Conservation (phyloP, 257 asterid genomes). For the Lithospermum erythrorhizon region DNA sequence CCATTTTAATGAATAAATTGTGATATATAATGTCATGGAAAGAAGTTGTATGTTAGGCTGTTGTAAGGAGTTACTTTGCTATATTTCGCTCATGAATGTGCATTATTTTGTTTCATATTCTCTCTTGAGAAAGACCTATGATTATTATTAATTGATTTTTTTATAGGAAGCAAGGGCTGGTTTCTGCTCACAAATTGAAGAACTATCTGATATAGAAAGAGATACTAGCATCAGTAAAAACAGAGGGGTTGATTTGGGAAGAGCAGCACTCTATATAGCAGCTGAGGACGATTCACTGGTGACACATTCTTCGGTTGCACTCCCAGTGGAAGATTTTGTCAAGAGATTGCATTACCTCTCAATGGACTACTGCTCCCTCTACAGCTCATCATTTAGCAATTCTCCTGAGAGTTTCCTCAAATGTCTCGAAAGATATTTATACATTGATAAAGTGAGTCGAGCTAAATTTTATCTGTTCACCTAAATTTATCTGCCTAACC, state of each 20-base stretch:
- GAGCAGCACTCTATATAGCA: constrained; percentile 65
- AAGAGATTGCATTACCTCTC: constrained; percentile 63
- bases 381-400: constrained; percentile 48
- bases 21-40: too few relatives aligned
- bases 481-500: too few relatives aligned
- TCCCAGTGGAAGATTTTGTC: constrained; percentile 69
- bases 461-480: constrained; percentile 3
- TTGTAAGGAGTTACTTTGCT: background rate
- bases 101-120: background rate
- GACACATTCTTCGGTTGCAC: constrained; percentile 82
- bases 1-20: too few relatives aligned
- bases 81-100: background rate
- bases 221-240: constrained; percentile 58
- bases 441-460: constrained; percentile 46
- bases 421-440: constrained; percentile 53
- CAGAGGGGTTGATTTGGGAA: constrained; percentile 49
- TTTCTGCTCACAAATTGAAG: constrained; percentile 43
- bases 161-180: constrained; percentile 60
- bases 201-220: constrained; percentile 47
- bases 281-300: constrained; percentile 78
- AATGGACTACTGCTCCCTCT: constrained; percentile 53
- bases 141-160: constrained; percentile 3
- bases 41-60: background rate
- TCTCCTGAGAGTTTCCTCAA: constrained; percentile 53
- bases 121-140: constrained; percentile 6